phyloP scores from a whole-genome alignment of 2,329 filamentous ascomycete genomes.

The Eutypella sp. region DNA sequence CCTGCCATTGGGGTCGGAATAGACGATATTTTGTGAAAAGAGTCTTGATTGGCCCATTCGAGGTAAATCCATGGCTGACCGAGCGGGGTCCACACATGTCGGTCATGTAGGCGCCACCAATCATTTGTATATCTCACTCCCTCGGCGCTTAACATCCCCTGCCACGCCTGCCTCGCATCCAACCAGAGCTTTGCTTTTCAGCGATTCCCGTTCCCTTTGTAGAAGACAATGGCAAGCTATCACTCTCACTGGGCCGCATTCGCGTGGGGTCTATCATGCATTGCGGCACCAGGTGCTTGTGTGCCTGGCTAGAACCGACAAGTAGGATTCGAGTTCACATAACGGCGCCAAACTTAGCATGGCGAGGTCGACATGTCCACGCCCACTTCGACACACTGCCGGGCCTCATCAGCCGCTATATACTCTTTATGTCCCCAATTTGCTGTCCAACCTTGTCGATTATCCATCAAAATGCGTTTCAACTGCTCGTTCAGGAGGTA shows the following conservation, averaged over 20 bases:
- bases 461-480: constrained; percentile 49
- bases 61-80: constrained; percentile 8
- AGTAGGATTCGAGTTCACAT: constrained; percentile 39
- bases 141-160: constrained; percentile 27
- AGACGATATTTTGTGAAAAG: constrained; percentile 11
- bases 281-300: constrained; percentile 26
- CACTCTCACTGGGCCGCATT: constrained; percentile 32
- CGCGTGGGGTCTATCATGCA: constrained; percentile 26
- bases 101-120: constrained; percentile 16
- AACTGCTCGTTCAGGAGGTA: constrained; percentile 41
- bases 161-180: constrained; percentile 20
- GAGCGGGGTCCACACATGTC: constrained; percentile 21
- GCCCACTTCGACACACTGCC: constrained; percentile 35
- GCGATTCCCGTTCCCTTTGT: constrained; percentile 14
- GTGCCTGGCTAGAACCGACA: constrained; percentile 28
- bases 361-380: constrained; percentile 20
- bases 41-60: not conserved
- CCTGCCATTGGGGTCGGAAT: constrained; percentile 12
- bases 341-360: constrained; percentile 33
- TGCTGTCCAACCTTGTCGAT: constrained; percentile 37
- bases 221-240: constrained; percentile 21
- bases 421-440: constrained; percentile 45
- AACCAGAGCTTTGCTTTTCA: constrained; percentile 23
- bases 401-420: constrained; percentile 53
- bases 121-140: constrained; percentile 16